A percentile compares a stretch with the other conserved stretches of the same genome.
Evolutionary conservation across 176 grass and related monocot genomes (phyloP).

Genomic region (Pontederia paniculata): DNA sequence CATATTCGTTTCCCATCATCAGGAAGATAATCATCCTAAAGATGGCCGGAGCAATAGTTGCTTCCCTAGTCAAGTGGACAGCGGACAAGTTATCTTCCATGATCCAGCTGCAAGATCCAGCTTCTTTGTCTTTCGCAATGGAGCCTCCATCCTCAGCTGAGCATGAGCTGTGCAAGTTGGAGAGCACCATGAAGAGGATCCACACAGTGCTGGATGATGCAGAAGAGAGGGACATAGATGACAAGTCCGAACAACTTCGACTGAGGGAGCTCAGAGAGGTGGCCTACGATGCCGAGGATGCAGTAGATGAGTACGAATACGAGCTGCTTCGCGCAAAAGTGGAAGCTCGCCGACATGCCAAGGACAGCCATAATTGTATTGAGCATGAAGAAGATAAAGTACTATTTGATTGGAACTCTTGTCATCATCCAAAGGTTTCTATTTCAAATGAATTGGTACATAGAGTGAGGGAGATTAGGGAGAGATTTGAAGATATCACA

Average conservation of each 20-base stretch:
- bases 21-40: too few relatives aligned
- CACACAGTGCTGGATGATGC: slow-evolving; percentile 10
- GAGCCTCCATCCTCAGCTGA: too few relatives aligned
- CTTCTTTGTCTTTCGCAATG: too few relatives aligned
- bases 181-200: slow-evolving; percentile 15
- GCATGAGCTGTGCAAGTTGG: background rate
- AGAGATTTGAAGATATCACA: slow-evolving; percentile 11
- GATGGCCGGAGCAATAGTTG: too few relatives aligned
- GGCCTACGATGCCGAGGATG: slow-evolving; percentile 14
- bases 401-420: background rate
- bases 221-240: slow-evolving; percentile 15
- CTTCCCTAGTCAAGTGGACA: too few relatives aligned
- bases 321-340: slow-evolving; percentile 1
- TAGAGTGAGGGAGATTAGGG: slow-evolving; percentile 1
- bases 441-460: slow-evolving; percentile 1
- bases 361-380: background rate
- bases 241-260: slow-evolving; percentile 14
- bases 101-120: too few relatives aligned
- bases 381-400: background rate
- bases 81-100: too few relatives aligned
- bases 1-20: too few relatives aligned
- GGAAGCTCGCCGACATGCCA: background rate
- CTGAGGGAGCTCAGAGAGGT: slow-evolving; percentile 21
- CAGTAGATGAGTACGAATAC: slow-evolving; percentile 15
- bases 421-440: background rate